These are phyloP conservation scores for Xylaria sp. DNA, from an alignment of 2,329 filamentous ascomycete species.

Conservation along the genomic window DNA sequence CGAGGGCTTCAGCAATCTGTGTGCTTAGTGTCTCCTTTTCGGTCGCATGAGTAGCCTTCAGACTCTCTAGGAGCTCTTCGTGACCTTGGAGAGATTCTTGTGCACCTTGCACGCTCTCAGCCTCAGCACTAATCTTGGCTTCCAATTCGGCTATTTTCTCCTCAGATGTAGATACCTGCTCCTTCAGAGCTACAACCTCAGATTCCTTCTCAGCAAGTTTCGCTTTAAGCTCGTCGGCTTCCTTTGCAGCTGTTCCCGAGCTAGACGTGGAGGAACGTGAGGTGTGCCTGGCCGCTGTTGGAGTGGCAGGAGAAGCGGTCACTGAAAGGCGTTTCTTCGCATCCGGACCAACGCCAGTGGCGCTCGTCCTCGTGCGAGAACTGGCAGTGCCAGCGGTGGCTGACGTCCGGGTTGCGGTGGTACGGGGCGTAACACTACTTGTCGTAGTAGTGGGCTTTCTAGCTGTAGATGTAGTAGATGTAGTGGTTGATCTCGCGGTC, in stretches of 20 bases:
- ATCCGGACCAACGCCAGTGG: constrained; percentile 56
- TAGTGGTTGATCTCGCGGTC: constrained; percentile 51
- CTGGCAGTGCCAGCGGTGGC: constrained; percentile 50
- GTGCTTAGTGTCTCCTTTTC: constrained; percentile 59
- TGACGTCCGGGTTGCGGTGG: constrained; percentile 51
- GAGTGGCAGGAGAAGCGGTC: constrained; percentile 52
- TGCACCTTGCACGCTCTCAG: constrained; percentile 50
- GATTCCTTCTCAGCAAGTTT: constrained; percentile 68
- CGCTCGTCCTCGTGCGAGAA: constrained; percentile 48
- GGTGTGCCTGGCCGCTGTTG: constrained; percentile 55
- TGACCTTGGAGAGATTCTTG: constrained; percentile 57
- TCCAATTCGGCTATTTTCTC: constrained; percentile 65
- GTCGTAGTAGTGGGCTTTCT: constrained; percentile 46
- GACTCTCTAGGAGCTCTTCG: constrained; percentile 58
- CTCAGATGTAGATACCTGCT: constrained; percentile 65
- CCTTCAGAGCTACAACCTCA: constrained; percentile 66
- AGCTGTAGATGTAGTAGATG: constrained; percentile 48
- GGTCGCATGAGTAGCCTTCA: constrained; percentile 62
- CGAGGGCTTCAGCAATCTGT: constrained; percentile 59
- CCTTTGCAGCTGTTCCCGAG: constrained; percentile 59
- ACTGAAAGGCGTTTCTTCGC: constrained; percentile 66
- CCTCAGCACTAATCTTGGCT: constrained; percentile 59
- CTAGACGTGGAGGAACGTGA: constrained; percentile 55
- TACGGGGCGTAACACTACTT: constrained; percentile 47
- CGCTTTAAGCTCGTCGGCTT: constrained; percentile 68